These are phyloP conservation scores for Russula vinacea DNA, from an alignment of 768 basidiomycete genomes.

Conservation along the genomic window DNA sequence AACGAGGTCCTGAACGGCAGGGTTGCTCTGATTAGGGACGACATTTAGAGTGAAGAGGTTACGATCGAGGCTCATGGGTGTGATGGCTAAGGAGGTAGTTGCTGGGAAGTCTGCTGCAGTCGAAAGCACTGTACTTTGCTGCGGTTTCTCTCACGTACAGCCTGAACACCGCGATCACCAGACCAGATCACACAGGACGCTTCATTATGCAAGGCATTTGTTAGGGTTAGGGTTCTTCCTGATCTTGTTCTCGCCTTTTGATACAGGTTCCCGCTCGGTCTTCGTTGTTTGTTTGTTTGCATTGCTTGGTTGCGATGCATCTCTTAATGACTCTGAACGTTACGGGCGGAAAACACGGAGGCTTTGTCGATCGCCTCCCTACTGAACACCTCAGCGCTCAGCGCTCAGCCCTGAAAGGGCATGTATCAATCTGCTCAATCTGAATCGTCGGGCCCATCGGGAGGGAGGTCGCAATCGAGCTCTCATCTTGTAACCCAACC, in stretches of 20 bases:
- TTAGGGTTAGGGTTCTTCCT: not conserved
- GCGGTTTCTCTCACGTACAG: not conserved
- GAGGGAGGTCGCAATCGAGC: too few species aligned
- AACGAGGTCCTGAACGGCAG: conserved; percentile 63
- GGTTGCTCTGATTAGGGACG: conserved; percentile 55
- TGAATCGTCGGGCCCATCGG: too few species aligned
- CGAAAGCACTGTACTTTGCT: not conserved
- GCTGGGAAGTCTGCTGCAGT: not conserved
- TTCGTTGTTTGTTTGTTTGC: too few species aligned
- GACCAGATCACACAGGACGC: too few species aligned
- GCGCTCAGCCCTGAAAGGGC: too few species aligned
- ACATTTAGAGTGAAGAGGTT: conserved; percentile 80
- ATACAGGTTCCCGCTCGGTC: too few species aligned
- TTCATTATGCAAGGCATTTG: too few species aligned
- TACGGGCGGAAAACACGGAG: not conserved
- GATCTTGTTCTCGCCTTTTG: not conserved
- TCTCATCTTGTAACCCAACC: not conserved
- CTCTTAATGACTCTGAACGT: not conserved
- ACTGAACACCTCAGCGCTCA: not conserved
- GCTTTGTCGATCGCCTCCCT: not conserved
- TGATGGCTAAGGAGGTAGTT: not conserved
- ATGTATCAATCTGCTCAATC: too few species aligned
- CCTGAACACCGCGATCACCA: not conserved
- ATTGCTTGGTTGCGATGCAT: not conserved
- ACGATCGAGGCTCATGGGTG: conserved; percentile 68